Evolutionary conservation across 495 filamentous ascomycete species (phyloP).

Genomic region (Trichocladium antarcticum): DNA sequence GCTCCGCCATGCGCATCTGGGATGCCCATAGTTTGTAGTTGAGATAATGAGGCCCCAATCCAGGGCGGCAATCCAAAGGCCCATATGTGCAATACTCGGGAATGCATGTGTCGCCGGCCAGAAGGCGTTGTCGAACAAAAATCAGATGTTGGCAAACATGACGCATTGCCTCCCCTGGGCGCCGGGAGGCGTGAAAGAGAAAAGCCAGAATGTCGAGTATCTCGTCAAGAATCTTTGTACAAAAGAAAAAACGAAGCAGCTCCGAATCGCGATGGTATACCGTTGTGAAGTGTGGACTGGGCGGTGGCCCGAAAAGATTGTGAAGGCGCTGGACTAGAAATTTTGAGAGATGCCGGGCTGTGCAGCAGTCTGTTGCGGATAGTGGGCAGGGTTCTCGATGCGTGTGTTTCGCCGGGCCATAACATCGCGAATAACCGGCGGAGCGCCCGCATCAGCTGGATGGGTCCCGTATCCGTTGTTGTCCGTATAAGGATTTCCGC

Average conservation of each 20-base stretch:
- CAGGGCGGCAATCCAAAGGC: too few species aligned
- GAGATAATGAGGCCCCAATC: too few species aligned
- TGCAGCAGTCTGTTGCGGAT: slow-evolving; percentile 65
- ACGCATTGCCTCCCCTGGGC: slow-evolving; percentile 2
- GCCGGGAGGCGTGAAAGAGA: slow-evolving; percentile 1
- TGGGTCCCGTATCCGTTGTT: slow-evolving; percentile 21
- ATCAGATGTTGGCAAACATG: slow-evolving; percentile 3
- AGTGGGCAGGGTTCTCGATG: slow-evolving; percentile 79
- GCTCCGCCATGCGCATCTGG: too few species aligned
- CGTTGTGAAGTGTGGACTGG: too few species aligned
- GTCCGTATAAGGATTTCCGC: slow-evolving; percentile 38
- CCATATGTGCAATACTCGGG: too few species aligned
- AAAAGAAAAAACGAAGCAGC: not conserved
- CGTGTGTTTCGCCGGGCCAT: slow-evolving; percentile 82
- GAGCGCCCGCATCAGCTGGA: slow-evolving; percentile 34
- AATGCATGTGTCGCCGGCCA: not conserved
- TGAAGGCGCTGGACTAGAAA: slow-evolving; percentile 46
- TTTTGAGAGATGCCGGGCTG: slow-evolving; percentile 87
- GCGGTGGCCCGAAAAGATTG: too few species aligned
- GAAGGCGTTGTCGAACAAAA: not conserved
- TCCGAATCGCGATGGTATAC: not conserved
- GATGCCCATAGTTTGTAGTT: too few species aligned
- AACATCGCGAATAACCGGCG: slow-evolving; percentile 90
- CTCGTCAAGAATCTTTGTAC: not conserved
- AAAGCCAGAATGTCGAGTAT: not conserved